Base-by-base conservation (phyloP, 805 yeast genomes). In the Ogataea trehalophila region DNA sequence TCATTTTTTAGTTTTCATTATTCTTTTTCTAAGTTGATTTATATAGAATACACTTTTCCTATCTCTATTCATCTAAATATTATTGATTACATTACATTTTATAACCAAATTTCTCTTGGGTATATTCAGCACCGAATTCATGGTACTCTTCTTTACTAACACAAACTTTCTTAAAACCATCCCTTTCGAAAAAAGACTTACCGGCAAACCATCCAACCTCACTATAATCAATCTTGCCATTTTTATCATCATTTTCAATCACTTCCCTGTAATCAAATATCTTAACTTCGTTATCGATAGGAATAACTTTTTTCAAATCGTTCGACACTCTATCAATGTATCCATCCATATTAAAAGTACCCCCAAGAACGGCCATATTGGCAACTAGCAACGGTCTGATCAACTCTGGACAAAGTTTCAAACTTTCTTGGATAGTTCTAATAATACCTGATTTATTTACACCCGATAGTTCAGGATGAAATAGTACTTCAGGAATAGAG, bases 311-410 rank as follows among this genome's bases (percentile, higher is more conserved):
- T 52, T 80, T 79, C 50, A 87, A 67, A 51, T 85, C 94, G 23
- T 70, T 65, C 0, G 72, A 60, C 14, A 94, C 62, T 45, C 99
- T 69, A 9, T 75, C 69, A 39, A 74, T 72, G 52, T 87, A 83
- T 37, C 90, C 88, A 0, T 83, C 79, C 13, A 94, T 58, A 43
- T 82, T 79, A 43, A 87, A 75, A 16, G 83, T 83, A 0, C 99
- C 99, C 0, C 99, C 99, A 1, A 82, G 79, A 11, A 90, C 70
- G 17, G 81, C 80, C 14, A 94, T 79, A 63, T 94, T 94, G 3
- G 92, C 82, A 57, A 82, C 80, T 43, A 94, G 70, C 45, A 94
- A 66, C 0, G 96, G 95, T 43, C 87, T 69, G 2, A 83, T 62
- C 5, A 85, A 75, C 52, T 81, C 89, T 0, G 97, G 97, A 33